Conservation (phyloP, 306 rosid species). For the Dalbergia cochinchinensis region DNA sequence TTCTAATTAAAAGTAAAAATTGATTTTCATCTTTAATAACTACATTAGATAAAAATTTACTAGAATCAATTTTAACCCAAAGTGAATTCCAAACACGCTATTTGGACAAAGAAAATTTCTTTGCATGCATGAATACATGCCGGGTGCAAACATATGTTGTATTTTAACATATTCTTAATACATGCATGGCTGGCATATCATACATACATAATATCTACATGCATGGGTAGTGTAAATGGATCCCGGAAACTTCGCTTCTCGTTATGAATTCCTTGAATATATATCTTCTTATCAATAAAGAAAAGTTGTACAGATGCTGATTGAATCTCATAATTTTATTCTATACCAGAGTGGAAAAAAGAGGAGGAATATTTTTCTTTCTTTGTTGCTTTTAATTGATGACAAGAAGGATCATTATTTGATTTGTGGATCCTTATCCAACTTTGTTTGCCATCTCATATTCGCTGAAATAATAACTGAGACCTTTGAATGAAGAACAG, state of each 20-base stretch:
- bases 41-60: too few relatives aligned
- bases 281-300: conserved; percentile 27
- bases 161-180: not conserved
- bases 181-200: not conserved
- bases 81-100: too few relatives aligned
- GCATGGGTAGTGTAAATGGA: not conserved
- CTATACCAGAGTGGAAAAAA: conserved; percentile 18
- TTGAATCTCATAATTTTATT: conserved; percentile 25
- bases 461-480: not conserved
- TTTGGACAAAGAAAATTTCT: conserved; percentile 9
- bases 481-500: not conserved
- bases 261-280: conserved; percentile 17
- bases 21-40: too few relatives aligned
- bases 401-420: not conserved
- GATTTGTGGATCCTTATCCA: conserved; percentile 27
- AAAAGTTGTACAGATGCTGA: conserved; percentile 24
- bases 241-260: conserved; percentile 27
- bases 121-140: not conserved
- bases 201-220: not conserved
- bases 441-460: not conserved
- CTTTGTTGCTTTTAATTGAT: not conserved
- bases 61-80: too few relatives aligned
- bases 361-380: conserved; percentile 24
- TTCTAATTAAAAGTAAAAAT: too few relatives aligned
- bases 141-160: not conserved